Conservation (phyloP, 345 rosid species). For the Mangifera indica region DNA sequence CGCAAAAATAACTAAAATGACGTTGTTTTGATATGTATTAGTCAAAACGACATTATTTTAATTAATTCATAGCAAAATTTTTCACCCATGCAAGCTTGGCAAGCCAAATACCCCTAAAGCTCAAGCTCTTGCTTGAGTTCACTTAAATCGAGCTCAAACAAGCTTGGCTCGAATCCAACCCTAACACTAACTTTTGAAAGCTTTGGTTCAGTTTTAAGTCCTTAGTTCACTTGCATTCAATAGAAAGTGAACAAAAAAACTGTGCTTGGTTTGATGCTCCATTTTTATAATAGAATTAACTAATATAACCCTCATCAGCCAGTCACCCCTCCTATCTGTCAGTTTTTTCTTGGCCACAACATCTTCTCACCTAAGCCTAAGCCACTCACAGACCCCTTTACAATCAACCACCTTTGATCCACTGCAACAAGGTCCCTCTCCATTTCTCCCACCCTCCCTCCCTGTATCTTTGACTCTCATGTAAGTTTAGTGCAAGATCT, state of each 20-base stretch:
- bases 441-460: background rate
- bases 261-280: background rate
- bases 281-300: background rate
- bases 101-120: no score
- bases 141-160: no score
- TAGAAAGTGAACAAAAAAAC: background rate
- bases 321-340: background rate
- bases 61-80: no score
- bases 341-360: background rate
- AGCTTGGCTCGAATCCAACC: no score
- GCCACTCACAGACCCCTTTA: background rate
- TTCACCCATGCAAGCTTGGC: no score
- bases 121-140: no score
- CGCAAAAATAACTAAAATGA: no score
- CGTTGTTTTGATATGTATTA: no score
- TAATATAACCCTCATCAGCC: background rate
- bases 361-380: background rate
- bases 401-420: background rate
- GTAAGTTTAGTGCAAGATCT: background rate
- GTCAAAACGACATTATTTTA: no score
- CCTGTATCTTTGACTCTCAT: background rate
- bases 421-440: background rate
- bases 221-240: background rate
- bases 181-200: background rate
- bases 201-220: background rate